Conservation (phyloP, 768 basidiomycete species). For the Auricularia sp. region DNA sequence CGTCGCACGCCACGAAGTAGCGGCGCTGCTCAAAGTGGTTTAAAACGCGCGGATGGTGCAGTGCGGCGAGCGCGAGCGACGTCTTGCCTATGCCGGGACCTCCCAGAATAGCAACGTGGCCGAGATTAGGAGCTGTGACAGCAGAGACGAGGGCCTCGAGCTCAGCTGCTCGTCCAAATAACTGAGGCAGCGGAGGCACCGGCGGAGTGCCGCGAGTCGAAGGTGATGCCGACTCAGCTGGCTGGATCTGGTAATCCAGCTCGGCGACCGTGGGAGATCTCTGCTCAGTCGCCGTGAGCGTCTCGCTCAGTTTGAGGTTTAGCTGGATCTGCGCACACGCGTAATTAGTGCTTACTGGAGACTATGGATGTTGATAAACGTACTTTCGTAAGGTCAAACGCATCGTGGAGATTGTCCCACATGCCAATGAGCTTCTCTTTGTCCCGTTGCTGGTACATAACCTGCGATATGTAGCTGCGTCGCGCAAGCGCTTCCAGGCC, state of each 20-base stretch:
- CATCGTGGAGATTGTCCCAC: background rate
- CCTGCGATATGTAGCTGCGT: background rate
- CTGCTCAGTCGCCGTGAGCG: no score
- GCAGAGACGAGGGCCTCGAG: background rate
- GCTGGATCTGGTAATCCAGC: no score
- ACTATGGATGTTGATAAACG: no score
- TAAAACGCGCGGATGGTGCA: conserved; percentile 16
- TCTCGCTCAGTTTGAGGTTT: no score
- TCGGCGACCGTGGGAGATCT: no score
- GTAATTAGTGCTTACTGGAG: no score
- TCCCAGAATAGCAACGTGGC: conserved; percentile 14
- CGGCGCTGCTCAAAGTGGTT: conserved; percentile 14
- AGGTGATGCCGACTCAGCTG: no score
- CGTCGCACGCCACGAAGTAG: conserved; percentile 28
- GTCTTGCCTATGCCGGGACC: conserved; percentile 34
- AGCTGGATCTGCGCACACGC: no score
- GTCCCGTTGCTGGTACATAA: background rate
- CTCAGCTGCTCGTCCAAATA: background rate
- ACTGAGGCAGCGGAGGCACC: background rate
- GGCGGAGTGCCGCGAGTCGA: no score
- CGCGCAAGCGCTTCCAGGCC: background rate
- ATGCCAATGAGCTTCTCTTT: background rate
- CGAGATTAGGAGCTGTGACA: background rate
- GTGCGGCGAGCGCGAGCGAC: conserved; percentile 25
- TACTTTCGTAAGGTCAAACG: background rate